Conservation (phyloP, 1,284 basidiomycete genomes). For the Ceraceosorus guamensis region DNA sequence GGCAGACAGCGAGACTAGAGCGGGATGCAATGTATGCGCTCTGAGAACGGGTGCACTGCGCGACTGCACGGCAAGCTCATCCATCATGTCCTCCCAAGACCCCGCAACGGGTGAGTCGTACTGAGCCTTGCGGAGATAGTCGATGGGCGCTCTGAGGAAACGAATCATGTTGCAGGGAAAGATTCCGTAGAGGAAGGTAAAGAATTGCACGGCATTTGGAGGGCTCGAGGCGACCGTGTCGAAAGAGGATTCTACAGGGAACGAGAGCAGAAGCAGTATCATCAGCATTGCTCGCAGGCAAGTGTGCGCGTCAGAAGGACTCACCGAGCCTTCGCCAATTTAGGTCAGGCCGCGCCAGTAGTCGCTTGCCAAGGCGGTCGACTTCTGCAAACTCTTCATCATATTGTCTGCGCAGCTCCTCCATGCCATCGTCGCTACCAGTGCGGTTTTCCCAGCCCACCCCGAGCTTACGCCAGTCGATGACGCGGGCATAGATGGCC, state of each 20-base stretch:
- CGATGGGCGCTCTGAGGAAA: slow-evolving; percentile 63
- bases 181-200: slow-evolving; percentile 74
- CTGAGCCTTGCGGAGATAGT: slow-evolving; percentile 57
- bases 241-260: slow-evolving; percentile 18
- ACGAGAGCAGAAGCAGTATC: neutral
- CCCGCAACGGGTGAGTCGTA: slow-evolving; percentile 47
- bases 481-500: slow-evolving; percentile 36
- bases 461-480: slow-evolving; percentile 35
- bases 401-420: slow-evolving; percentile 19
- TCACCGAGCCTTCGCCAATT: slow-evolving; percentile 28
- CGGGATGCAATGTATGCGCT: slow-evolving; percentile 66
- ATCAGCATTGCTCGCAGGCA: neutral
- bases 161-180: slow-evolving; percentile 74
- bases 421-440: slow-evolving; percentile 18
- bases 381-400: slow-evolving; percentile 32
- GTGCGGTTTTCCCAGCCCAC: slow-evolving; percentile 29
- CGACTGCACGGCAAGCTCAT: slow-evolving; percentile 54
- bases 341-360: slow-evolving; percentile 22
- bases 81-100: slow-evolving; percentile 57
- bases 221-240: slow-evolving; percentile 24
- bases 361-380: slow-evolving; percentile 31
- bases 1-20: slow-evolving; percentile 62
- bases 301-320: no score
- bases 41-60: slow-evolving; percentile 56
- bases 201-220: slow-evolving; percentile 50